phyloP scores from a whole-genome alignment of 495 filamentous ascomycete species.

The Xylaria nigripes region DNA sequence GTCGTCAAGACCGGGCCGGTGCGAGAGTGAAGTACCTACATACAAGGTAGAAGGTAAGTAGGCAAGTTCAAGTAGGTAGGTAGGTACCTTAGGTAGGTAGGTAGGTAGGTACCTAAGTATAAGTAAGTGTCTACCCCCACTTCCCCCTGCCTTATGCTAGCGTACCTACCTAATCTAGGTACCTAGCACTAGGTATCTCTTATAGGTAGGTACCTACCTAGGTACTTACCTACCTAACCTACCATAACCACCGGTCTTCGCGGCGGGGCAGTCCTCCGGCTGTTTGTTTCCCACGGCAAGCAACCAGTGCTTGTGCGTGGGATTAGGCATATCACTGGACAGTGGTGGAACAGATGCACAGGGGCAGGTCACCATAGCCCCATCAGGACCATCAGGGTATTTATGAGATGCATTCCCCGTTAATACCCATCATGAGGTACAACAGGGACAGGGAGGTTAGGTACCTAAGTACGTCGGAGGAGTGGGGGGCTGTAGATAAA shows the following conservation, averaged over 20 bases:
- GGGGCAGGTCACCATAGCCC: conserved; percentile 7
- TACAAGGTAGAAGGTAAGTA: conserved; percentile 1
- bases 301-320: neutral
- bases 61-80: neutral
- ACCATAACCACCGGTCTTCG: no score
- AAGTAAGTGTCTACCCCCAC: no score
- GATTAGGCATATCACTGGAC: conserved; percentile 6
- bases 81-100: conserved; percentile 3
- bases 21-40: neutral
- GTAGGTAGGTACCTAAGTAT: no score
- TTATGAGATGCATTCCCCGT: neutral
- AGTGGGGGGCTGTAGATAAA: neutral
- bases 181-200: no score
- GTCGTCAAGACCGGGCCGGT: conserved; percentile 6
- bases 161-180: no score
- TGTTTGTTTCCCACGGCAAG: no score
- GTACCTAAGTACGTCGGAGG: neutral
- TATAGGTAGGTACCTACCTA: no score
- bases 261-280: neutral
- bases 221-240: no score
- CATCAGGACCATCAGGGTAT: neutral
- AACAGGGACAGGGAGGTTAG: no score
- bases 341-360: neutral
- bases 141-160: neutral
- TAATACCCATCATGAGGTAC: no score